Evolutionary conservation across 345 rosid species (phyloP).

Genomic region (Theobroma cacao): DNA sequence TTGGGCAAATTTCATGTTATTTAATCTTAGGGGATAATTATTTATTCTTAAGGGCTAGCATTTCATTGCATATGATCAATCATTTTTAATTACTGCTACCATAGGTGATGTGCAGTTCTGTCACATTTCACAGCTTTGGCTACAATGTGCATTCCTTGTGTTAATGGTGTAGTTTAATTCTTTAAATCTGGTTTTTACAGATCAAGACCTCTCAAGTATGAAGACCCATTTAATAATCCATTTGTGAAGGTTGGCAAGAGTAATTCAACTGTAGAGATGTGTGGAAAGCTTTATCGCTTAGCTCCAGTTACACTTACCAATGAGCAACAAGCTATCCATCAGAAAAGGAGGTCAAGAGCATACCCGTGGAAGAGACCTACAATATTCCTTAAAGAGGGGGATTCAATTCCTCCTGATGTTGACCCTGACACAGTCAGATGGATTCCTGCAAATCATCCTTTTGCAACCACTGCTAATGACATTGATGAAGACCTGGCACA

Average conservation of each 20-base stretch:
- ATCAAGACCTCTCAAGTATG: conserved; percentile 72
- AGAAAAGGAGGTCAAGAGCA: conserved; percentile 92
- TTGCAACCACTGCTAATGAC: conserved; percentile 83
- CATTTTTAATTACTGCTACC: neutral
- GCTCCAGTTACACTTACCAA: conserved; percentile 85
- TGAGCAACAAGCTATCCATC: conserved; percentile 74
- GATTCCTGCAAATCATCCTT: conserved; percentile 99
- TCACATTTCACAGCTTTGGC: neutral
- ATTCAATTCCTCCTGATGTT: conserved; percentile 75
- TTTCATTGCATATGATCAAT: neutral
- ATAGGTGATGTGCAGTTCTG: neutral
- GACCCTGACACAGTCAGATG: conserved; percentile 93
- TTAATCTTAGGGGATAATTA: neutral
- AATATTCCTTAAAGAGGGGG: conserved; percentile 88
- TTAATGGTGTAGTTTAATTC: neutral
- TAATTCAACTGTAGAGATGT: conserved; percentile 83
- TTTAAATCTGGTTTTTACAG: conserved; percentile 38
- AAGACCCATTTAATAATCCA: conserved; percentile 93
- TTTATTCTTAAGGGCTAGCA: neutral
- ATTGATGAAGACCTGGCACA: conserved; percentile 91
- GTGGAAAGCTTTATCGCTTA: conserved; percentile 80
- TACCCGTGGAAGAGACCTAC: conserved; percentile 97
- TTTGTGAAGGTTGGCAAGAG: conserved; percentile 74
- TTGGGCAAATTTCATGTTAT: too few relatives aligned
- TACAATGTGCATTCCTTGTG: neutral